These are phyloP conservation scores for Penicillium simplicissimum DNA, from an alignment of 495 filamentous ascomycete species.

Conservation along the genomic window DNA sequence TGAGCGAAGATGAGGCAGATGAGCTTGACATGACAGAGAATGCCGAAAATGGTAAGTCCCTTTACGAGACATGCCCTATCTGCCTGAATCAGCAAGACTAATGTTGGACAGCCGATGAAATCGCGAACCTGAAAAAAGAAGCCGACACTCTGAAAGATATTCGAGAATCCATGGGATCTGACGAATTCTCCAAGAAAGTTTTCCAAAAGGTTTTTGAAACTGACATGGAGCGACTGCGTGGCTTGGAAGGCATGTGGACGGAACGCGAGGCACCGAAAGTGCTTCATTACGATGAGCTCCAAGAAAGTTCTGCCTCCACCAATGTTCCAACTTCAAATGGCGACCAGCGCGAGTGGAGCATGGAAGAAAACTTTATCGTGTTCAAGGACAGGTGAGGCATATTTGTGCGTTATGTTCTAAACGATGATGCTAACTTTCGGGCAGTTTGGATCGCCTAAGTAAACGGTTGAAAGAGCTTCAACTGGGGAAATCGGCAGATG, in stretches of 20 bases:
- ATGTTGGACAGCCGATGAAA: conserved; percentile 64
- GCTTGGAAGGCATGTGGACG: conserved; percentile 98
- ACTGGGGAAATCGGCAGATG: conserved; percentile 42
- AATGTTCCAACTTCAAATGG: conserved; percentile 58
- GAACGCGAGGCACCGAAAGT: conserved; percentile 69
- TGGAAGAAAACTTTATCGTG: conserved; percentile 79
- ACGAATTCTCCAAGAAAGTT: conserved; percentile 74
- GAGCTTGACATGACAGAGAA: conserved; percentile 78
- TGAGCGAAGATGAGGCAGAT: conserved; percentile 73
- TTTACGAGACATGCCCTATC: not conserved
- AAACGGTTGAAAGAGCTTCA: conserved; percentile 65
- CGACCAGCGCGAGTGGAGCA: conserved; percentile 77
- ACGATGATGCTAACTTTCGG: conserved; percentile 11
- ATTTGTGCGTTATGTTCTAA: not conserved
- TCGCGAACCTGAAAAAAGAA: conserved; percentile 80
- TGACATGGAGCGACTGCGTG: conserved; percentile 80
- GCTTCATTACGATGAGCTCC: conserved; percentile 61
- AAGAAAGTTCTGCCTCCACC: conserved; percentile 49
- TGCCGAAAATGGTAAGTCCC: conserved; percentile 67
- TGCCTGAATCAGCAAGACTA: not conserved
- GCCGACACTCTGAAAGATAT: conserved; percentile 81
- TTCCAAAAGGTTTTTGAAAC: conserved; percentile 92
- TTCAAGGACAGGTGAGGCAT: conserved; percentile 70
- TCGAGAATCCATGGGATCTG: conserved; percentile 76
- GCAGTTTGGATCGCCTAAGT: conserved; percentile 71